Evolutionary conservation across 768 basidiomycete genomes (phyloP), one percentile per base, ranked within the genome.

Genomic region (Kwoniella sp.): DNA sequence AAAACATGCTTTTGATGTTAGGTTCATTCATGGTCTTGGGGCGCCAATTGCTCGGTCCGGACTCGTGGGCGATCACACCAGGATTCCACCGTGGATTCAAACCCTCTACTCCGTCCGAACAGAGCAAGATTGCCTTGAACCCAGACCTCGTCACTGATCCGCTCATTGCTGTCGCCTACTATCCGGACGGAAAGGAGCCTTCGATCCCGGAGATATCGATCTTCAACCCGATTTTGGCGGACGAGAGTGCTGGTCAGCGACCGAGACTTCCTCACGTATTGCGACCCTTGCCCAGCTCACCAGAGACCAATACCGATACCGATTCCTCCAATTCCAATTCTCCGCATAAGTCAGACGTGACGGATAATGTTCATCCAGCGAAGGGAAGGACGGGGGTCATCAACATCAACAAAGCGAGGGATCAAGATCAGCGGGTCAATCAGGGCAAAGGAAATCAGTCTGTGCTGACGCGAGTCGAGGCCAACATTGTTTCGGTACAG

Each of bases 201-300:
- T 9, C 40, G 26, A 3, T 26, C 3, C 62, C 62, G 5, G 62
- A 57, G 27, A 51, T 64, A 12, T 21, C 37, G 25, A n/a, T 64
- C 5, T 40, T 51, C 2, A 64, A 64, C 33, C 62, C 62, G 36
- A 24, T 57, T 13, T 52, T 64, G 47, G 55, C 62, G 19, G 33
- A 47, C 13, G 25, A 55, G 13, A 44, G 21, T 9, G 55, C 29
- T 15, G 26, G 27, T 21, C 53, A 40, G 8, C 10, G 15, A 25
- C 60, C 60, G 12, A 55, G 40, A 24, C 54, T 33, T 2, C 27
- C 33, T 2, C 22, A 13, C 33, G 54, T 21, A 17, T 22, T 37
- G 2, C 30, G 54, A n/a, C 21, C 2, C 4, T 22, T 9, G 40
- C 8, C 40, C 8, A 44, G 40, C 33, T 33, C 17, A 44, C 13